Evolutionary conservation across 495 filamentous ascomycete species (phyloP).

Genomic region (Podospora sp.): DNA sequence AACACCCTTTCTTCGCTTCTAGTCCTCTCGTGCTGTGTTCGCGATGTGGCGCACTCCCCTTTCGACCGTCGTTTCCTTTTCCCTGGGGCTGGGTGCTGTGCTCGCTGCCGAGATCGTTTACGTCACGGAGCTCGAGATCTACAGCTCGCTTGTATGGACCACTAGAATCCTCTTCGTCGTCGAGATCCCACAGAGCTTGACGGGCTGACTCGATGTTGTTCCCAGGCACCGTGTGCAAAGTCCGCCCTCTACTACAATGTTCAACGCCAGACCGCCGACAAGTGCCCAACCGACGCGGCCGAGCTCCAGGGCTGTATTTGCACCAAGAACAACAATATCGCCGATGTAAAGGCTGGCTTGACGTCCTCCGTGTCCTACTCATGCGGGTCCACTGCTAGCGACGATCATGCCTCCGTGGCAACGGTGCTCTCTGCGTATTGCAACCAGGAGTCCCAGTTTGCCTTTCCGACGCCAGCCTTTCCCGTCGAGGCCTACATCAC

Average conservation of each 20-base stretch:
- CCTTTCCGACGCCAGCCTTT: slow-evolving; percentile 42
- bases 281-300: slow-evolving; percentile 44
- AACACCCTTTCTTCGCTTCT: slow-evolving; percentile 13
- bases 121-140: slow-evolving; percentile 49
- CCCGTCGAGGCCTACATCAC: slow-evolving; percentile 49
- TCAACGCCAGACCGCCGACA: slow-evolving; percentile 40
- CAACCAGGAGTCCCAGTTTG: slow-evolving; percentile 38
- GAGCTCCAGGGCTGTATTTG: slow-evolving; percentile 53
- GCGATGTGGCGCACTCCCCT: slow-evolving; percentile 23
- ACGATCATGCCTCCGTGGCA: slow-evolving; percentile 47
- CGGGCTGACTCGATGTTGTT: neutral
- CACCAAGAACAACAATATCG: slow-evolving; percentile 51
- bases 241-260: slow-evolving; percentile 45
- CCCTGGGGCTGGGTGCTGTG: slow-evolving; percentile 19
- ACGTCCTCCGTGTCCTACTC: slow-evolving; percentile 41
- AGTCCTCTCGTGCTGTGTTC: neutral
- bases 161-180: neutral
- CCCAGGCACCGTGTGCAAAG: slow-evolving; percentile 52
- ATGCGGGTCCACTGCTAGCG: slow-evolving; percentile 48
- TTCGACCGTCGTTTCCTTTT: slow-evolving; percentile 14
- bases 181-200: neutral
- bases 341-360: slow-evolving; percentile 41
- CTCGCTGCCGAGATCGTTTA: slow-evolving; percentile 35
- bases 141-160: slow-evolving; percentile 43
- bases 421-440: slow-evolving; percentile 52